These are phyloP conservation scores for Penicillium sp. DNA, from an alignment of 2,329 filamentous ascomycete species.

Conservation along the genomic window DNA sequence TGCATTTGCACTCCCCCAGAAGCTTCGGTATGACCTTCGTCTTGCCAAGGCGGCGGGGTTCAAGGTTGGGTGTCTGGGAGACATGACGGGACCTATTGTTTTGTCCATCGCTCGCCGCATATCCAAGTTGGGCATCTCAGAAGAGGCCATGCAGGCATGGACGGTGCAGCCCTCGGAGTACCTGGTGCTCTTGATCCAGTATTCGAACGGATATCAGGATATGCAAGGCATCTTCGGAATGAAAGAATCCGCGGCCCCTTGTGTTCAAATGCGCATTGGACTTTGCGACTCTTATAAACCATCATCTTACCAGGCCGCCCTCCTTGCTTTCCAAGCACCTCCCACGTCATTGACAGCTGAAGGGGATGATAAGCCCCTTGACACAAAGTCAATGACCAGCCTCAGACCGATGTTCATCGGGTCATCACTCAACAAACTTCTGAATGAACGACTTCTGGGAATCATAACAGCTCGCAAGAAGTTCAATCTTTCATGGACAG, in stretches of 20 bases:
- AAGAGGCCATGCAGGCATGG: conserved; percentile 78
- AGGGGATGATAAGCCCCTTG: neutral
- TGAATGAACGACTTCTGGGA: conserved; percentile 64
- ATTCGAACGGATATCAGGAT: conserved; percentile 61
- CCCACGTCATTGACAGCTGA: neutral
- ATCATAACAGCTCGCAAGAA: conserved; percentile 61
- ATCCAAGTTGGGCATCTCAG: conserved; percentile 68
- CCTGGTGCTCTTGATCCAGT: conserved; percentile 70
- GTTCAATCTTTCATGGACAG: conserved; percentile 63
- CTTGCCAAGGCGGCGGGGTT: conserved; percentile 66
- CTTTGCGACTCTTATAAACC: conserved; percentile 74
- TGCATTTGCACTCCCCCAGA: conserved; percentile 16
- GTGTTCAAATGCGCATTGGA: conserved; percentile 66
- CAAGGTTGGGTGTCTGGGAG: conserved; percentile 64
- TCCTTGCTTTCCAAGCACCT: conserved; percentile 48
- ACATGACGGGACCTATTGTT: conserved; percentile 51
- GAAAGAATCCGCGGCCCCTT: conserved; percentile 35
- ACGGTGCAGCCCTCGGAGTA: conserved; percentile 66
- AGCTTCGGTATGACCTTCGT: conserved; percentile 63
- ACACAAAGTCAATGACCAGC: neutral
- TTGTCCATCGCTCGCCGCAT: conserved; percentile 70
- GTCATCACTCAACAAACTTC: conserved; percentile 65
- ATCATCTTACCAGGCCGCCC: conserved; percentile 57
- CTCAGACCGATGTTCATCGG: conserved; percentile 66
- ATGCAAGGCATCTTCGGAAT: conserved; percentile 55